These are phyloP conservation scores for Reticulascus tulasneorum DNA, from an alignment of 2,329 filamentous ascomycete species.

Conservation along the genomic window DNA sequence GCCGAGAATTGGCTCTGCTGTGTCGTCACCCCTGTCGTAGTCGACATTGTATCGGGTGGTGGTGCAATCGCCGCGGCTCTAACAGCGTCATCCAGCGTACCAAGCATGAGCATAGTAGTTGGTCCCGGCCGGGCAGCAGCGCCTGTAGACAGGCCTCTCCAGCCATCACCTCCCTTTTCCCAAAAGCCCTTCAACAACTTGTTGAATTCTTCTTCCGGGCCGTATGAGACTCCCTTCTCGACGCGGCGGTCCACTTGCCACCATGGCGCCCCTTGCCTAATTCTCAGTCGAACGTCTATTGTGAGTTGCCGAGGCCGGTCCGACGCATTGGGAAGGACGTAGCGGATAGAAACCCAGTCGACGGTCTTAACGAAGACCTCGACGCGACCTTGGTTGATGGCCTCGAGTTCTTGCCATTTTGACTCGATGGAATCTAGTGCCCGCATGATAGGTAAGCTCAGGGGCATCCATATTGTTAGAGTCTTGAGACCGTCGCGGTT, in stretches of 20 bases:
- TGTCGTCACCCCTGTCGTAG: conserved; percentile 6
- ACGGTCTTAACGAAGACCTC: conserved; percentile 50
- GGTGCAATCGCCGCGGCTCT: conserved; percentile 24
- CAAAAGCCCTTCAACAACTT: conserved; percentile 41
- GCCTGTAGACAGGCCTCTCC: conserved; percentile 43
- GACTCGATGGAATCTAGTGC: conserved; percentile 58
- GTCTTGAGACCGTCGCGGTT: conserved; percentile 46
- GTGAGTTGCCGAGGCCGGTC: conserved; percentile 32
- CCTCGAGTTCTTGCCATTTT: conserved; percentile 40
- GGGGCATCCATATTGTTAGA: conserved; percentile 51
- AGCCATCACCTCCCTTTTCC: conserved; percentile 38
- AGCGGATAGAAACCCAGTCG: conserved; percentile 56
- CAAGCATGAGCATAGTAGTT: conserved; percentile 43
- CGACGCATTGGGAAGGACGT: conserved; percentile 32
- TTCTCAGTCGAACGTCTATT: conserved; percentile 49
- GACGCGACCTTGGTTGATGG: conserved; percentile 41
- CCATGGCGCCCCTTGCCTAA: conserved; percentile 42
- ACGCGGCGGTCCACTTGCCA: conserved; percentile 45
- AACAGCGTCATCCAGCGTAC: conserved; percentile 43
- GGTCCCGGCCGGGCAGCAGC: conserved; percentile 38
- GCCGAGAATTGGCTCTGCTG: conserved; percentile 12
- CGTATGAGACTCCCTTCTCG: conserved; percentile 16
- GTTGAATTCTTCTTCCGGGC: conserved; percentile 30
- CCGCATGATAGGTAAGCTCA: conserved; percentile 62
- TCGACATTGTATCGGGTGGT: conserved; percentile 7